Evolutionary conservation across 768 basidiomycete species (phyloP), one percentile per base, ranked within the genome.

Genomic region (Suillus brevipes): DNA sequence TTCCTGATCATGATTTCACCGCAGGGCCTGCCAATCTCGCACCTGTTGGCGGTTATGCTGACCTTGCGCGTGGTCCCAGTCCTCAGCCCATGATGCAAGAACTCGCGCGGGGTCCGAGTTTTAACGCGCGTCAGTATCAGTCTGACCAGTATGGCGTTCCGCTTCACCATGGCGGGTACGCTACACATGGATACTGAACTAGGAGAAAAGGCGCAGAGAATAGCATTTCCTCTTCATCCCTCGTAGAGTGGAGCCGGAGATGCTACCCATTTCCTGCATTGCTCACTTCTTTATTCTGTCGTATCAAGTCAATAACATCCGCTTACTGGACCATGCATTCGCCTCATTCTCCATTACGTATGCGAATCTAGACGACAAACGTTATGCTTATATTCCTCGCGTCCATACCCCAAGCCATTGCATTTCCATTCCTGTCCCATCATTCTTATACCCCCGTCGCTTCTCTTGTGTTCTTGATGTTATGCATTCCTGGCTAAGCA

Each of bases 1-100:
- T 90, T 55, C 89, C 87, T 47, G 85, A 91, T 20, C 91, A 92
- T 72, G 92, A 94, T 75, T 92, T 91, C 74, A 91, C 90, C 40
- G 83, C 89, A 61, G 87, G 86, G 31, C 72, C 87, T 31, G 67
- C 81, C 18, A 72, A 78, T 59, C 81, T 88, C 53, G 86, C 87
- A 16, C 86, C 90, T 31, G 86, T 90, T 63, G 91, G 90, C 64
- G 91, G 90, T 25, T 94, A 94, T 70, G 92, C 91, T 56, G 91
- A 94, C 73, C 83, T 93, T 56, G 84, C 90, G 63, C 89, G 92
- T 66, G 92, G 90, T 38, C 80, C 87, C 10, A 90, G 86, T 76
- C 86, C 89, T 20, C 84, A 85, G 66, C 91, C 90, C 20, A 77
- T 74, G 72, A 81, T 84, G 82, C 75, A 77, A 53, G 78, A 84